Percentiles rank a stretch among this genome's conserved stretches.
Conservation (phyloP, 371 early-diverging fungal genomes). For the Phascolomyces articulosus region DNA sequence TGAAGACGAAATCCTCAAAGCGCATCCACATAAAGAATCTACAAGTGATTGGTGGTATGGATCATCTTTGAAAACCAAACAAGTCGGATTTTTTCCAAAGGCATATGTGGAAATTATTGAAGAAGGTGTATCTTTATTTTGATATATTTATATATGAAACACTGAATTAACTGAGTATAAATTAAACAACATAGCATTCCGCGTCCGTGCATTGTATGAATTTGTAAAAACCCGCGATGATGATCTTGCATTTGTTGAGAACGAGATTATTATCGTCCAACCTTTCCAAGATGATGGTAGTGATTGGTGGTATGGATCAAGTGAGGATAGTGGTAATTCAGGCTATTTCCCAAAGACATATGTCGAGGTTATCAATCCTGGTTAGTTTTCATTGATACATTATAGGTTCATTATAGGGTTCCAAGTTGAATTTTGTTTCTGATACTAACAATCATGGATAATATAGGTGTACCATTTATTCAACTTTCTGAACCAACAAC, state of each 20-base stretch:
- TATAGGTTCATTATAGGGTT: too few relatives aligned
- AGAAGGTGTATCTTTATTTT: slow-evolving; percentile 29
- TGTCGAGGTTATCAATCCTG: slow-evolving; percentile 37
- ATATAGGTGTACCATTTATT: not conserved
- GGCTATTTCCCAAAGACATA: slow-evolving; percentile 48
- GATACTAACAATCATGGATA: not conserved
- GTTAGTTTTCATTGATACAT: slow-evolving; percentile 12
- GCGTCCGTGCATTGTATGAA: slow-evolving; percentile 44
- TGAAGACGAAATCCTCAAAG: slow-evolving; percentile 50
- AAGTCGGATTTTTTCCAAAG: slow-evolving; percentile 47
- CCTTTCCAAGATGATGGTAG: slow-evolving; percentile 53
- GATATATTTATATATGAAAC: not conserved
- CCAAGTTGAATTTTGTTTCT: too few relatives aligned
- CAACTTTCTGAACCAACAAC: not conserved
- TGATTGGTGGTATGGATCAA: slow-evolving; percentile 53
- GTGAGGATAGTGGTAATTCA: slow-evolving; percentile 37
- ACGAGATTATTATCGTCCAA: slow-evolving; percentile 48
- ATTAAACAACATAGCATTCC: slow-evolving; percentile 34
- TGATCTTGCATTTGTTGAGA: slow-evolving; percentile 48
- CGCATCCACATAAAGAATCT: slow-evolving; percentile 57
- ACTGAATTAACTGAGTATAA: too few relatives aligned
- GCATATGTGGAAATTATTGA: slow-evolving; percentile 50
- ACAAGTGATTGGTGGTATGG: slow-evolving; percentile 56
- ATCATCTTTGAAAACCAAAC: slow-evolving; percentile 32
- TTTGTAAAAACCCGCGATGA: slow-evolving; percentile 44